These are phyloP conservation scores for Calonectria hawksworthii DNA, from an alignment of 2,329 filamentous ascomycete genomes.

Conservation along the genomic window DNA sequence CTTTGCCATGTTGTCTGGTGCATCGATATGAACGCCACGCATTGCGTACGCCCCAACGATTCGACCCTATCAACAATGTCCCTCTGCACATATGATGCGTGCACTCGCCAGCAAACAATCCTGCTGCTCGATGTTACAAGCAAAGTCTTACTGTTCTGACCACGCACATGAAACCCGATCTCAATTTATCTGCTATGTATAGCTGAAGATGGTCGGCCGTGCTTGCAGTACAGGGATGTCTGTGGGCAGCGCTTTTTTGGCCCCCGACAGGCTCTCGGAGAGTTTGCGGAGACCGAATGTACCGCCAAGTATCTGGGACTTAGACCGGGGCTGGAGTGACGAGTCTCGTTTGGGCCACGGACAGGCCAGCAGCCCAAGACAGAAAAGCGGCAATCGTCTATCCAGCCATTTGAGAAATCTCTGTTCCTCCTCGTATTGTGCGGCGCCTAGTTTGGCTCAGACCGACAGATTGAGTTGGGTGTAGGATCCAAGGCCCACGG, in stretches of 20 bases:
- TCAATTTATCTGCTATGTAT: constrained; percentile 8
- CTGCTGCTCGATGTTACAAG: not conserved
- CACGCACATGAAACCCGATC: not conserved
- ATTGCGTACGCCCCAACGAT: constrained; percentile 10
- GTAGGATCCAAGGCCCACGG: not conserved
- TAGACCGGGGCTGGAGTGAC: not conserved
- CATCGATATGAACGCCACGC: constrained; percentile 11
- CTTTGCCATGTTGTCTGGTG: not conserved
- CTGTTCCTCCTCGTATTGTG: constrained; percentile 16
- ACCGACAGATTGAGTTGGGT: not conserved
- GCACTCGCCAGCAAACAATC: not conserved
- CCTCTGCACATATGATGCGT: not conserved
- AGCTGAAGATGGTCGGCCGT: not conserved
- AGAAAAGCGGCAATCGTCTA: constrained; percentile 5
- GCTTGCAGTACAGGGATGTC: constrained; percentile 13
- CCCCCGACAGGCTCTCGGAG: constrained; percentile 24
- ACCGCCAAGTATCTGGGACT: constrained; percentile 22
- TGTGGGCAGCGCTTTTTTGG: constrained; percentile 11
- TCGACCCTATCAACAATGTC: not conserved
- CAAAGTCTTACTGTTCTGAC: constrained; percentile 14
- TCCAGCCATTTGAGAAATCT: constrained; percentile 13
- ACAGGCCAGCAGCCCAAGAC: not conserved
- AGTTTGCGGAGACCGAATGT: constrained; percentile 33
- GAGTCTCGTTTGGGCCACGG: constrained; percentile 2
- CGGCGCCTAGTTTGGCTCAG: not conserved